Evolutionary conservation across 805 yeast genomes (phyloP), one percentile per base, ranked within the genome.

Genomic region (Saccharomycopsis sp.): DNA sequence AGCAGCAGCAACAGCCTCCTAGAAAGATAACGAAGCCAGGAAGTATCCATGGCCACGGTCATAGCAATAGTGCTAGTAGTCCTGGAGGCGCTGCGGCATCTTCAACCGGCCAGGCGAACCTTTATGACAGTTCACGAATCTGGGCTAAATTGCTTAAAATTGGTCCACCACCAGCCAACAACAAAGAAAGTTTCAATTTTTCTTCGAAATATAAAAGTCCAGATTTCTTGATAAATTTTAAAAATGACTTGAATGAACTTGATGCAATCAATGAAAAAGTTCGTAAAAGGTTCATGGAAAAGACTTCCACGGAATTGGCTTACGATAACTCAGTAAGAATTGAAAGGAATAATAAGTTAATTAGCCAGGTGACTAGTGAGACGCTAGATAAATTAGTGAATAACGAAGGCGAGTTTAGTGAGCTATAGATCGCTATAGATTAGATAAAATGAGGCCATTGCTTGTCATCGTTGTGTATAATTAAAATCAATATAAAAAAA

Each of bases 111-210:
- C 13, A 8, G 6, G 8, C 23, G 16, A 34, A 46, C 35, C 21
- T 26, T 47, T 22, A n/a, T n/a, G 47, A 47, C 14, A 49, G 52
- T 22, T 31, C 48, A 4, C 28, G 52, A 37, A 49, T 49, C 14
- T 49, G 52, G 52, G 48, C 50, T 3, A 49, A 49, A 23, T 23
- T 49, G 8, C 40, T 42, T 27, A 38, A 45, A 33, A 17, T 45
- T 11, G 26, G 39, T 32, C 22, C 27, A 17, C 8, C n/a, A 8
- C n/a, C 9, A 13, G 6, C 32, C 9, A 17, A 14, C 13, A 9
- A 5, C 17, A 21, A 11, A 7, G 28, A 32, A 9, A 16, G 20
- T 1, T 2, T 23, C 19, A 17, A 38, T 21, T 13, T 26, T n/a
- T n/a, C 35, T 19, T 8, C 11, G 11, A 41, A 29, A n/a, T 33